phyloP scores from a whole-genome alignment of 495 filamentous ascomycete species.

The Astrothelium macrocarpum region DNA sequence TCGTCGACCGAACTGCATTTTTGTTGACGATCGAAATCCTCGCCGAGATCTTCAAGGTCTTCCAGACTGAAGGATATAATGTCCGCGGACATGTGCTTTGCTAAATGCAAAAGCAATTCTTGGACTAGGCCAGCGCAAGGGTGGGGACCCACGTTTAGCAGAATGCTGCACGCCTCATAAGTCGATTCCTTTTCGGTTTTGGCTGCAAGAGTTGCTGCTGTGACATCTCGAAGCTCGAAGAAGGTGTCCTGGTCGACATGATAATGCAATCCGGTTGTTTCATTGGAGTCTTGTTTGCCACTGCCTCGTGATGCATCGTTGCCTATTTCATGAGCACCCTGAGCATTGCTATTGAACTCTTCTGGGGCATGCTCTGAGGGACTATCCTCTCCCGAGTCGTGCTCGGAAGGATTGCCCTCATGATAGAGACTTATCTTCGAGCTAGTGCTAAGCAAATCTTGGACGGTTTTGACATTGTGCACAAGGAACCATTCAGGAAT shows the following conservation, averaged over 20 bases:
- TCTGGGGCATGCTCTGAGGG: no score
- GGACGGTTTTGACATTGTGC: conserved; percentile 23
- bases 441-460: conserved; percentile 17
- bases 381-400: no score
- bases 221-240: background rate
- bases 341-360: no score
- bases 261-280: background rate
- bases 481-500: conserved; percentile 32
- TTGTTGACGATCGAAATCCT: background rate
- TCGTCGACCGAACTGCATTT: no score
- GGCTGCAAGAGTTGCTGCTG: background rate
- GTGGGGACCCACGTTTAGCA: background rate
- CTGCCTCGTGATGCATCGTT: background rate
- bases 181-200: background rate
- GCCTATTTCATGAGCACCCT: no score
- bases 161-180: background rate
- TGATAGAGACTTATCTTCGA: background rate
- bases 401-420: background rate
- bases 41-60: background rate
- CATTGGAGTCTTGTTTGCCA: background rate
- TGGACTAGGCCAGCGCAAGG: background rate
- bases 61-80: background rate
- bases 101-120: background rate
- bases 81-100: background rate
- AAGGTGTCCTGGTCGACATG: background rate